Percentiles rank a stretch among this genome's conserved stretches.
Conservation (phyloP, 2,329 filamentous ascomycete genomes). For the Aspergillus uvarum region DNA sequence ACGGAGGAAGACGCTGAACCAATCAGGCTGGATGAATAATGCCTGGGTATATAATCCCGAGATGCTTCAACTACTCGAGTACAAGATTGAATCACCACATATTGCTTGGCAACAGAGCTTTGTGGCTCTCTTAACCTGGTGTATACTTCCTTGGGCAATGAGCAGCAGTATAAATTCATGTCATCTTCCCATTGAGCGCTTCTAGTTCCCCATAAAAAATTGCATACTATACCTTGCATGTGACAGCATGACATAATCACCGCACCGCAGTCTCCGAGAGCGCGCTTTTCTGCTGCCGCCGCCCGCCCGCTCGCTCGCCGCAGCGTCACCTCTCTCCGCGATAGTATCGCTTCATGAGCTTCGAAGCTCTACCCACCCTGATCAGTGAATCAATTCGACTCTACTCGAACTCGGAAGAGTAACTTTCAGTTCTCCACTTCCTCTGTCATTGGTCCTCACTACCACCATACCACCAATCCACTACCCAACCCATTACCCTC, state of each 20-base stretch:
- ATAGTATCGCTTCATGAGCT: not conserved
- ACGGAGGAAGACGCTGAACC: too few species aligned
- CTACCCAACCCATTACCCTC: not conserved
- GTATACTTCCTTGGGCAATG: too few species aligned
- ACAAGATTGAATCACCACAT: too few species aligned
- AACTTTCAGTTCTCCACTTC: too few species aligned
- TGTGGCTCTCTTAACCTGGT: too few species aligned
- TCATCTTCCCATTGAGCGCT: too few species aligned
- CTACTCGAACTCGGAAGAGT: not conserved
- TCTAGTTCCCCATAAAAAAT: too few species aligned
- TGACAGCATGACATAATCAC: conserved; percentile 7
- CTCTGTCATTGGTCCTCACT: not conserved
- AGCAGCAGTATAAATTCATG: too few species aligned
- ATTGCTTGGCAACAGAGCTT: too few species aligned
- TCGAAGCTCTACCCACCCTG: not conserved
- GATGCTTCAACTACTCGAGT: too few species aligned
- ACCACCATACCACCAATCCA: not conserved
- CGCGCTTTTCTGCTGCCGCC: not conserved
- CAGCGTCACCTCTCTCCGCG: conserved; percentile 2
- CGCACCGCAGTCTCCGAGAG: not conserved
- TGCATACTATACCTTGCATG: not conserved
- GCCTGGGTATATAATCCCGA: too few species aligned
- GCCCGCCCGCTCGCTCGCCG: not conserved
- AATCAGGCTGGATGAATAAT: too few species aligned
- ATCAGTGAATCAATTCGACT: not conserved